Percentiles rank a stretch among this genome's conserved stretches.
phyloP scores from a whole-genome alignment of 768 basidiomycete genomes.

The Kwoniella shandongensis region DNA sequence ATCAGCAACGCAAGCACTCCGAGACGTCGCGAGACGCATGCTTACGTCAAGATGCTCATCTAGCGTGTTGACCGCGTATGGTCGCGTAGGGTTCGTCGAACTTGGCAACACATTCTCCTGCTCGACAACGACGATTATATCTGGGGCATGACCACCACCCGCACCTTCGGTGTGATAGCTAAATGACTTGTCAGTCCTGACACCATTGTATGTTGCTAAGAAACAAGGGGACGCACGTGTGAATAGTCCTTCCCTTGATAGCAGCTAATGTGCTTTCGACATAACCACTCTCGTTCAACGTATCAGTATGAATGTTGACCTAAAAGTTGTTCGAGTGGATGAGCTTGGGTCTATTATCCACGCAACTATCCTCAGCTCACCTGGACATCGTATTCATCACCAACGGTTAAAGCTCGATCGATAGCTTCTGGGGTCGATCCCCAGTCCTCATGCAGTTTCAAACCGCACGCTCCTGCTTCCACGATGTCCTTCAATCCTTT shows the following conservation, averaged over 20 bases:
- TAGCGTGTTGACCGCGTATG: slow-evolving; percentile 84
- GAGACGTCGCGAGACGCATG: background rate
- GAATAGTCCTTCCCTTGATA: slow-evolving; percentile 86
- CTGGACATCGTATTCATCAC: slow-evolving; percentile 91
- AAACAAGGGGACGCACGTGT: slow-evolving; percentile 59
- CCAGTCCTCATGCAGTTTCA: slow-evolving; percentile 99
- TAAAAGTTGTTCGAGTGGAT: slow-evolving; percentile 36
- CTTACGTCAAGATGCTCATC: slow-evolving; percentile 95
- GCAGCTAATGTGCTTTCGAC: slow-evolving; percentile 92
- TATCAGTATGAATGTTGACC: slow-evolving; percentile 96
- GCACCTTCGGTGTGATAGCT: slow-evolving; percentile 92
- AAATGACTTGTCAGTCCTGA: background rate
- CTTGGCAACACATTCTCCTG: slow-evolving; percentile 85
- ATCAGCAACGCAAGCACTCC: background rate
- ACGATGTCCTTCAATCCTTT: slow-evolving; percentile 71
- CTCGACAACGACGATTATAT: slow-evolving; percentile 96
- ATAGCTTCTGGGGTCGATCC: slow-evolving; percentile 85
- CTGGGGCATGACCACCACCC: slow-evolving; percentile 94
- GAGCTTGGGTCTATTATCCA: background rate
- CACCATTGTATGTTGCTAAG: background rate
- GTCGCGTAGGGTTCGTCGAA: slow-evolving; percentile 95
- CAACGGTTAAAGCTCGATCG: slow-evolving; percentile 71
- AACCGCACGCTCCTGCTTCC: slow-evolving; percentile 76
- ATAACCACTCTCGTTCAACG: slow-evolving; percentile 94
- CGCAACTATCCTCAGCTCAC: slow-evolving; percentile 55